Evolutionary conservation across 192 early-diverging fungal species (phyloP), one percentile per base, ranked within the genome.

Genomic region (Pecoramyces ruminantium): DNA sequence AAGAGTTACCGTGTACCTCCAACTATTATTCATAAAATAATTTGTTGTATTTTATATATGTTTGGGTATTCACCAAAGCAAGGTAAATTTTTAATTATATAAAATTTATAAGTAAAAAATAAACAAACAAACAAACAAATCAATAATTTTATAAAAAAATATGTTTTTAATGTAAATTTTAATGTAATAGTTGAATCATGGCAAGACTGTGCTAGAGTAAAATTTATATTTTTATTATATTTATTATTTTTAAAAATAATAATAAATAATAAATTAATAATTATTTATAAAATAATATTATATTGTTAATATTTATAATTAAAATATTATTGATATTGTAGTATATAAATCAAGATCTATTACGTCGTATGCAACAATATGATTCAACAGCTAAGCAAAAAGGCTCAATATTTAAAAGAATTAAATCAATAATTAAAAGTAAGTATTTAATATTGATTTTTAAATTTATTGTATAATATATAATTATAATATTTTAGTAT

Each of bases 321-420:
- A n/a, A n/a, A n/a, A n/a, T n/a, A n/a, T n/a, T n/a, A n/a, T n/a
- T n/a, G n/a, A n/a, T n/a, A n/a, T n/a, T n/a, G n/a, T 77, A 86
- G 86, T 83, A 86, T 28, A 79, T 90, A 25, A 91, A 87, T 81
- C 67, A 81, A 80, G 87, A 89, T 29, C 81, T 91, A 17, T 78
- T 89, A 13, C 87, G 87, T 79, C 78, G 81, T 28, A 88, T 90
- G 87, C 80, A 87, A 28, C 82, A 81, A 28, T 91, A 87, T 83
- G 89, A 91, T 51, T 88, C 89, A 30, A 91, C 89, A 11, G 87
- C 86, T 0, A 38, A 87, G 1, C 88, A 90, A 39, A 91, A 90
- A 81, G 87, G 87, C 79, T 82, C 83, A 30, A 81, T 87, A 28
- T 87, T 90, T 81, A 82, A 82, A 30, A 80, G 88, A 1, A 84